Evolutionary conservation across 2,329 filamentous ascomycete genomes (phyloP).

Genomic region (Aspergillus sp.): DNA sequence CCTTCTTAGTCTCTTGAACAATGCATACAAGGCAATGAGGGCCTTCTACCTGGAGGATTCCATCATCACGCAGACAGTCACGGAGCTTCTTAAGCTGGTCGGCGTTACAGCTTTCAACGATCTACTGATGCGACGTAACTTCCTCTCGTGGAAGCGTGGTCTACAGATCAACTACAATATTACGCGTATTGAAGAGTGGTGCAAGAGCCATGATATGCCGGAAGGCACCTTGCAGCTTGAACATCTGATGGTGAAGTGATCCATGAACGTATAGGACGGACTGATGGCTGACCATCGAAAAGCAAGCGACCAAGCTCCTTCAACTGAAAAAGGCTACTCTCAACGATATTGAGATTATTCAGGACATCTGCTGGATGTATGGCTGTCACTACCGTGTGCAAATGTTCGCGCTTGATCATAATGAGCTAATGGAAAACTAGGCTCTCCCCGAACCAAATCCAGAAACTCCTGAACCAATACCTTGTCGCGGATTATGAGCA

Average conservation of each 20-base stretch:
- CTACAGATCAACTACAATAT: conserved; percentile 99
- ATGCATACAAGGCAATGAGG: conserved; percentile 97
- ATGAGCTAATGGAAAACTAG: conserved; percentile 36
- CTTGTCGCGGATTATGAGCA: conserved; percentile 98
- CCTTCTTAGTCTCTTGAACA: conserved; percentile 87
- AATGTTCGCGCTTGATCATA: not conserved
- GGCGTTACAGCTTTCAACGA: conserved; percentile 98
- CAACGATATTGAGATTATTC: conserved; percentile 99
- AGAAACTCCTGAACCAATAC: conserved; percentile 97
- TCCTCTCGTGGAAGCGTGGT: conserved; percentile 98
- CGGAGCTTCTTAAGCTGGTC: conserved; percentile 83
- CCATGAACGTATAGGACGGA: not conserved
- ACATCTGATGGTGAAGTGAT: conserved; percentile 73
- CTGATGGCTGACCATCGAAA: conserved; percentile 10
- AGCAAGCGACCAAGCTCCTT: conserved; percentile 96
- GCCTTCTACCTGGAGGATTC: conserved; percentile 94
- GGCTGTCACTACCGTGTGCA: conserved; percentile 28
- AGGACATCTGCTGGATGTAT: conserved; percentile 99
- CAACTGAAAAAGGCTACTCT: conserved; percentile 98
- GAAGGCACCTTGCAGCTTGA: conserved; percentile 95
- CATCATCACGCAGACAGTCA: conserved; percentile 92
- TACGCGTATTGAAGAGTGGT: conserved; percentile 98
- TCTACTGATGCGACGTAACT: conserved; percentile 92
- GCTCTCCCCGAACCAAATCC: conserved; percentile 97
- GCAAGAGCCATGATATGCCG: conserved; percentile 99